Evolutionary conservation across 2,329 filamentous ascomycete species (phyloP).

Genomic region (Exophiala viscosa): DNA sequence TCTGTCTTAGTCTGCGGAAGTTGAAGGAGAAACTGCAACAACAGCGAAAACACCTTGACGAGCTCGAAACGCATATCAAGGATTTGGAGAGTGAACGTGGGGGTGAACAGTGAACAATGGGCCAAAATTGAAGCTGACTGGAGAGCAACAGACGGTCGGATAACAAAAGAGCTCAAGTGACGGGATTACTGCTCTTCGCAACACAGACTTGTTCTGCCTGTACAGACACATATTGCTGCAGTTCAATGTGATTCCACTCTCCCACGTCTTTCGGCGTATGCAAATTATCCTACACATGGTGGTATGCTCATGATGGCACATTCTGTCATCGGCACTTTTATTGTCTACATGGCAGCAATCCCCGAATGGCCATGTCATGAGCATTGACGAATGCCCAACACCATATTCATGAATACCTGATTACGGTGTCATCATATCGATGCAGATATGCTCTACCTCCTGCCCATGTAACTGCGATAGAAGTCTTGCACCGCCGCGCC

Average conservation of each 20-base stretch:
- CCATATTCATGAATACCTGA: no score
- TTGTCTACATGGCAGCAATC: no score
- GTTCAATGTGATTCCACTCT: not conserved
- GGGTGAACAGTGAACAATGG: constrained; percentile 49
- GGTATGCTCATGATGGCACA: not conserved
- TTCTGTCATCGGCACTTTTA: no score
- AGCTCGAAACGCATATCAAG: constrained; percentile 85
- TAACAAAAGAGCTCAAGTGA: no score
- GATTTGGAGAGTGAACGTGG: constrained; percentile 70
- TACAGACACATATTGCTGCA: not conserved
- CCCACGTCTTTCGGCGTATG: no score
- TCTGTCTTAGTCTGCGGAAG: constrained; percentile 56
- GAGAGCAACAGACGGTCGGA: not conserved
- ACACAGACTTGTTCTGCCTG: not conserved
- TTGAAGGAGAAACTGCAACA: constrained; percentile 67
- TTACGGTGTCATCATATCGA: not conserved
- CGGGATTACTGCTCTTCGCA: no score
- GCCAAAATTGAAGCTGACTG: not conserved
- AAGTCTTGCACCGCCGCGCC: constrained; percentile 80
- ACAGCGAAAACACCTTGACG: constrained; percentile 78
- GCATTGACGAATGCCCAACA: no score
- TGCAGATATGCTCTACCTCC: constrained; percentile 41
- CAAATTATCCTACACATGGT: no score
- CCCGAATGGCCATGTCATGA: no score
- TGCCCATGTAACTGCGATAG: constrained; percentile 80